These are phyloP conservation scores for Aspergillus fumigatiaffinis DNA, from an alignment of 2,329 filamentous ascomycete species.

Conservation along the genomic window DNA sequence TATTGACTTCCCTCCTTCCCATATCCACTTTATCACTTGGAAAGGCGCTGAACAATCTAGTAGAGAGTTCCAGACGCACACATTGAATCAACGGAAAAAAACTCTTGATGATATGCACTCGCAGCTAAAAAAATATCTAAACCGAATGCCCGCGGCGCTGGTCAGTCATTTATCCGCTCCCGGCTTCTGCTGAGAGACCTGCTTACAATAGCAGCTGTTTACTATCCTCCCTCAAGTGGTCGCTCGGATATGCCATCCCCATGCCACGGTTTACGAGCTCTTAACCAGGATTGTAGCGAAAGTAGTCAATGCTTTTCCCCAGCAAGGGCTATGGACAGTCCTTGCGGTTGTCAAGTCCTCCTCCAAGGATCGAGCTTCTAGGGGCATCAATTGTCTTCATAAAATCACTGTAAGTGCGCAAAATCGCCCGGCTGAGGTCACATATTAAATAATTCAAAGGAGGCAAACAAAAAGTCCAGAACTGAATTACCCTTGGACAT, in stretches of 20 bases:
- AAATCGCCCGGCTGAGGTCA: not conserved
- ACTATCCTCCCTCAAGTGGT: slow-evolving; percentile 84
- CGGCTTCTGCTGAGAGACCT: not conserved
- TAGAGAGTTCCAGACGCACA: slow-evolving; percentile 47
- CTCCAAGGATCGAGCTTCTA: slow-evolving; percentile 62
- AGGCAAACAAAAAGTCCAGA: slow-evolving; percentile 49
- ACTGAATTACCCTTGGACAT: slow-evolving; percentile 54
- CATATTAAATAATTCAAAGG: slow-evolving; percentile 31
- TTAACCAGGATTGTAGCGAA: slow-evolving; percentile 77
- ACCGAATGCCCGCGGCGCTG: slow-evolving; percentile 45
- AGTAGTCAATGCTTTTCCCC: slow-evolving; percentile 82
- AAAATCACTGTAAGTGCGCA: slow-evolving; percentile 35
- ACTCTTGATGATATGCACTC: slow-evolving; percentile 67
- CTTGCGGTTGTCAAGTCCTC: slow-evolving; percentile 81
- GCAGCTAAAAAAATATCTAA: slow-evolving; percentile 75
- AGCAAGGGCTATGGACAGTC: slow-evolving; percentile 87
- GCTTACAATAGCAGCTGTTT: slow-evolving; percentile 40
- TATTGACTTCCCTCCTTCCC: slow-evolving; percentile 15
- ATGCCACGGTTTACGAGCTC: slow-evolving; percentile 70
- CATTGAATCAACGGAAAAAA: slow-evolving; percentile 52
- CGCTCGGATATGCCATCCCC: slow-evolving; percentile 88
- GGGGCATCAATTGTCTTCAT: slow-evolving; percentile 46
- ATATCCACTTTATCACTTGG: not conserved
- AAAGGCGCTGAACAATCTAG: slow-evolving; percentile 8
- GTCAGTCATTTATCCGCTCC: slow-evolving; percentile 22